Evolutionary conservation across 306 rosid species (phyloP).

Genomic region (Medicago arabica): DNA sequence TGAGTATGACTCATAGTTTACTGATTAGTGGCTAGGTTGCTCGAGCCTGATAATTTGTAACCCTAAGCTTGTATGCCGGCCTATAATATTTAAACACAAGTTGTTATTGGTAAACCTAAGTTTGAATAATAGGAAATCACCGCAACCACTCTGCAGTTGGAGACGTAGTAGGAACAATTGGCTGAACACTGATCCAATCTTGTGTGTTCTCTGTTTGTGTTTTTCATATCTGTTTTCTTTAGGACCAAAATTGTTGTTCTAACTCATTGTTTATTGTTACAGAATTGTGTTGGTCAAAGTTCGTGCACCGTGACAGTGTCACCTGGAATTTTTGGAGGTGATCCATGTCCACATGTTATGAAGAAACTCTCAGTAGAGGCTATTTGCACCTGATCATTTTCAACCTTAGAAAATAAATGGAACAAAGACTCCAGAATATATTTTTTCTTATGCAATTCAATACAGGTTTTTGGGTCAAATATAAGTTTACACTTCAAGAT

Average conservation of each 20-base stretch:
- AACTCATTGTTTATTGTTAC: slow-evolving; percentile 47
- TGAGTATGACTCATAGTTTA: no score
- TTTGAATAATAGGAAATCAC: no score
- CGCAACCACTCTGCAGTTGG: no score
- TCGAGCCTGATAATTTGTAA: no score
- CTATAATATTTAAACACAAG: no score
- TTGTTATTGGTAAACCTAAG: no score
- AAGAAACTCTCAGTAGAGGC: slow-evolving; percentile 94
- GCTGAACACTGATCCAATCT: neutral
- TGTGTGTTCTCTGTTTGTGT: no score
- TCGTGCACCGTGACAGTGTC: slow-evolving; percentile 77
- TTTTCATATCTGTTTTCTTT: neutral
- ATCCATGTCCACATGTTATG: slow-evolving; percentile 93
- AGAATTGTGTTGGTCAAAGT: slow-evolving; percentile 87
- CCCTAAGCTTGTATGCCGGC: no score
- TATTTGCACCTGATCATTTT: slow-evolving; percentile 75
- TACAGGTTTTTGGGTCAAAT: slow-evolving; percentile 41
- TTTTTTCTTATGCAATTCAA: slow-evolving; percentile 25
- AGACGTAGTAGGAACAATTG: no score
- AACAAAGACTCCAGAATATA: slow-evolving; percentile 41
- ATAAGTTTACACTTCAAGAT: slow-evolving; percentile 43
- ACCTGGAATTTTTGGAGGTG: slow-evolving; percentile 91
- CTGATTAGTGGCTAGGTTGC: no score
- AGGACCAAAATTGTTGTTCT: neutral
- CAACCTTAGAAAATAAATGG: slow-evolving; percentile 40